Conservation (phyloP, 2,329 filamentous ascomycete species). For the Colletotrichum sansevieriae region DNA sequence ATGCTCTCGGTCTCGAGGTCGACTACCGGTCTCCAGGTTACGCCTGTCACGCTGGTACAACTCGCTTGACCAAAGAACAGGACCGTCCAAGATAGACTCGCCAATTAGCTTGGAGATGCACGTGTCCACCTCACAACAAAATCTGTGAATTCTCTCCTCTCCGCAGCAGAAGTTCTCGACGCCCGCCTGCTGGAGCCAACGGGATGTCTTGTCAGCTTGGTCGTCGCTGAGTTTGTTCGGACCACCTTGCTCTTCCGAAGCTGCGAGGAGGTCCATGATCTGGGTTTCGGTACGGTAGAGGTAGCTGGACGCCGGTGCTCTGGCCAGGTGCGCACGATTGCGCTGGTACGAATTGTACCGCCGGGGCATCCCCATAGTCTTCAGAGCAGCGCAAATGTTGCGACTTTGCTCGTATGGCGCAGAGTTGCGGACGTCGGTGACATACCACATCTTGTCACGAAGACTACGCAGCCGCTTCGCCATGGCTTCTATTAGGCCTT, state of each 20-base stretch:
- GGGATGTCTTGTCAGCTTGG: constrained; percentile 85
- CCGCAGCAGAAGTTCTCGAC: constrained; percentile 96
- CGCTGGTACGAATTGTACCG: constrained; percentile 66
- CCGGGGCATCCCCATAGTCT: constrained; percentile 84
- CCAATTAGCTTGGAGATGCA: constrained; percentile 89
- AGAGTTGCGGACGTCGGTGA: constrained; percentile 92
- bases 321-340: constrained; percentile 61
- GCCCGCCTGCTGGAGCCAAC: constrained; percentile 84
- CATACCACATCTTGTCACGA: constrained; percentile 99
- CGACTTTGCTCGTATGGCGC: constrained; percentile 88
- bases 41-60: constrained; percentile 84
- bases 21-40: constrained; percentile 62
- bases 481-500: constrained; percentile 80
- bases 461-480: constrained; percentile 80
- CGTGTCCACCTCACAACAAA: constrained; percentile 89
- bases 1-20: constrained; percentile 60
- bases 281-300: constrained; percentile 87
- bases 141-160: constrained; percentile 93
- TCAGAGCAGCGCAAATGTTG: constrained; percentile 87
- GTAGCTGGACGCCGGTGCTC: constrained; percentile 69
- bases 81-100: constrained; percentile 85
- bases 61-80: constrained; percentile 92
- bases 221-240: constrained; percentile 97
- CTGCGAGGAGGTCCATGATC: constrained; percentile 88
- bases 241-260: constrained; percentile 84